These are phyloP conservation scores for Actinomucor elegans DNA, from an alignment of 371 early-diverging fungal genomes.

Conservation along the genomic window DNA sequence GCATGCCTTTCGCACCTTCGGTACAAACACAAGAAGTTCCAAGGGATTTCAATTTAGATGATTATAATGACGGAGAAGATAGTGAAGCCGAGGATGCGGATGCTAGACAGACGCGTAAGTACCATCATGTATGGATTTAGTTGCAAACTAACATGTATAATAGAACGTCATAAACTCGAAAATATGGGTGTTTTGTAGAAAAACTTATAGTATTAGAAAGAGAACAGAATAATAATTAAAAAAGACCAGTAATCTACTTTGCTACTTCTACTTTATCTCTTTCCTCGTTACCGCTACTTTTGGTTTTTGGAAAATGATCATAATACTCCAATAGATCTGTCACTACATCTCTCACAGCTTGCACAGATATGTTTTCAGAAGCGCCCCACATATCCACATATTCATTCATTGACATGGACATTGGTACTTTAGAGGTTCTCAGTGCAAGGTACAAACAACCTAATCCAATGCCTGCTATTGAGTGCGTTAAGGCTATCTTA, in stretches of 20 bases:
- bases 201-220: too few relatives aligned
- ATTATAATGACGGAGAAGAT: constrained; percentile 48
- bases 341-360: constrained; percentile 44
- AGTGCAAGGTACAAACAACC: constrained; percentile 51
- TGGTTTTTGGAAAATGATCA: constrained; percentile 2
- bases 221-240: too few relatives aligned
- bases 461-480: constrained; percentile 37
- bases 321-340: constrained; percentile 39
- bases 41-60: constrained; percentile 46
- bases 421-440: constrained; percentile 28
- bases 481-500: constrained; percentile 35
- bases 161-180: constrained; percentile 37
- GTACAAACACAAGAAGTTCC: constrained; percentile 86
- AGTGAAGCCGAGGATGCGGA: constrained; percentile 50
- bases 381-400: constrained; percentile 53
- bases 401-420: constrained; percentile 47
- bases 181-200: constrained; percentile 34
- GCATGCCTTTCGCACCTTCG: constrained; percentile 90
- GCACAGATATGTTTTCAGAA: constrained; percentile 48
- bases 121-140: neutral
- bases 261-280: too few relatives aligned
- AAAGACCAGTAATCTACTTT: too few relatives aligned
- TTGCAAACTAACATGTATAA: neutral
- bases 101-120: constrained; percentile 44
- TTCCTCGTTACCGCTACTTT: neutral